Evolutionary conservation across 805 yeast species (phyloP), one percentile per base, ranked within the genome.

Genomic region (Komagataella pseudopastoris): DNA sequence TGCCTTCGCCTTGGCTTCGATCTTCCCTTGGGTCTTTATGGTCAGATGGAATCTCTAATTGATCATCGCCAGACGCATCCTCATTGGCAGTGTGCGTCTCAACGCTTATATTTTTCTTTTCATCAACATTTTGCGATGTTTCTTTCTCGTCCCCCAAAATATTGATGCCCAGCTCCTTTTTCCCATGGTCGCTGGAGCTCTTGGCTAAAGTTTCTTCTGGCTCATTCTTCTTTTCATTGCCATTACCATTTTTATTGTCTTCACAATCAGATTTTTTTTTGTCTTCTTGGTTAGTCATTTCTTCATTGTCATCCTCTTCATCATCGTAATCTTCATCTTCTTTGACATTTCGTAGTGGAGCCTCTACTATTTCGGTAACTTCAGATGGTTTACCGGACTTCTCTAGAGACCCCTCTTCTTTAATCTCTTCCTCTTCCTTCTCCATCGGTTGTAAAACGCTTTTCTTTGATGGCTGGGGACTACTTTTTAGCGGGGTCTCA

Each of bases 301-400:
- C 44, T 36, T 53, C 51, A 17, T 50, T 52, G 12, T 51, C 56
- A 8, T 51, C 55, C 10, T 58, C 59, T 18, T 59, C 67, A 22
- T 65, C 71, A 52, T 67, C 71, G 50, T 67, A 67, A 52, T 67
- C 62, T 47, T 67, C 71, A 54, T 67, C 71, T 54, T 67, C 71
- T 36, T 67, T 69, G 18, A 67, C 58, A 44, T 60, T 56, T 49
- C 71, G 60, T n/a, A 65, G 60, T 10, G 64, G 65, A 45, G 60
- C 61, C 50, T 63, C 66, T 23, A 45, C 56, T 6, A 45, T 50
- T 17, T 44, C 46, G 23, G 46, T 18, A 17, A 18, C 23, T 43
- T 30, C 50, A 14, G 50, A 23, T 23, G 17, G 23, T 44, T 17
- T 44, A 12, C 16, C 46, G 10, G 46, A 12, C 46, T 44, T 18